Base-by-base conservation (phyloP, 495 filamentous ascomycete genomes). In the Aspergillus haitiensis region DNA sequence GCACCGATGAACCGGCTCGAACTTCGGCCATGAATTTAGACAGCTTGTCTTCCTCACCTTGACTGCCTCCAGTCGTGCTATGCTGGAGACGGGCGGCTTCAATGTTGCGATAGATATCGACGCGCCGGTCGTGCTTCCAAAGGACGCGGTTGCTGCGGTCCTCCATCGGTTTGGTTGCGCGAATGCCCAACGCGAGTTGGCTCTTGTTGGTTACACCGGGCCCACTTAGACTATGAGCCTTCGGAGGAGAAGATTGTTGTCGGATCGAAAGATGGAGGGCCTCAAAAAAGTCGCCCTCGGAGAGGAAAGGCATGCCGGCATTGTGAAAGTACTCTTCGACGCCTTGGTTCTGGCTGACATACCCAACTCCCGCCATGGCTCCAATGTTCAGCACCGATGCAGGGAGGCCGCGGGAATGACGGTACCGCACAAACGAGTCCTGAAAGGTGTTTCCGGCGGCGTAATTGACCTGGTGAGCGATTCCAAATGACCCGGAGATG, bases 331-430 rank as follows among this genome's bases (percentile, higher is more conserved):
- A 45, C 44, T 56, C 54, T 15, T 45, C 54, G 8, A 56, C 54
- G 7, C 32, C 32, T 40, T n/a, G 15, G 15, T 56, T 39, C 33
- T 50, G 33, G 2, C n/a, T 33, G 1, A 58, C 33, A 16, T 55
- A 55, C 3, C 78, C 80, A 16, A 78, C 69, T 34, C 70, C 74
- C 0, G 66, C 65, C 36, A 83, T 61, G n/a, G 72, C 64, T n/a
- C 76, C 66, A 42, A 83, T 72, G 55, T 72, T 68, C 37, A 83
- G 59, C 0, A 60, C 56, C 2, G 57, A 52, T 0, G 63, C 69
- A 3, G 64, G 51, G 0, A 73, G 54, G 2, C 64, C 62, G n/a
- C 49, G 42, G 1, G 45, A 53, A 15, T 58, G 60, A 0, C 71
- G 63, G 47, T 67, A 73, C 46, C 52, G 59, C 5, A 65, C 59